phyloP scores from a whole-genome alignment of 768 basidiomycete species.

The Dacryopinax primogenitus region DNA sequence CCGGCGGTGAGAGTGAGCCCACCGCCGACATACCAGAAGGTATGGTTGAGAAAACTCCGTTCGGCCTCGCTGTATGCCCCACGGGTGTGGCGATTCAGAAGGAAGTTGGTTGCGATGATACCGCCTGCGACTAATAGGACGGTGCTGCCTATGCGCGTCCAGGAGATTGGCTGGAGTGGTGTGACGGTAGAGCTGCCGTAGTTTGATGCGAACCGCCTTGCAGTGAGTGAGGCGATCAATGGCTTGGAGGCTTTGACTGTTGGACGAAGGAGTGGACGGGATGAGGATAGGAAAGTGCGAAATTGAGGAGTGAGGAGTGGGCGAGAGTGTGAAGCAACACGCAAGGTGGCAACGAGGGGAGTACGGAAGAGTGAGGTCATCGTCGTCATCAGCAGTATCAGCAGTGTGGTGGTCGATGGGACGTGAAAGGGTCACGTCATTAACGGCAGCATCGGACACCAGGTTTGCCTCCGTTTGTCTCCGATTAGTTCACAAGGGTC shows the following conservation, averaged over 20 bases:
- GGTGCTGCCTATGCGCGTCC: background rate
- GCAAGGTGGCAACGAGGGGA: background rate
- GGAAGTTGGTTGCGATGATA: conserved; percentile 46
- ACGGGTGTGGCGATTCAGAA: conserved; percentile 69
- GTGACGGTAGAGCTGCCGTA: background rate
- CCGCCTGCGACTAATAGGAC: conserved; percentile 41
- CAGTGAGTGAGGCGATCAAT: background rate
- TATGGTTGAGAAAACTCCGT: conserved; percentile 56
- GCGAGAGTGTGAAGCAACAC: background rate
- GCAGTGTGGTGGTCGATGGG: too few relatives aligned
- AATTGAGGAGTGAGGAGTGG: background rate
- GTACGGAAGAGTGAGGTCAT: background rate
- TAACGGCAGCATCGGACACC: too few relatives aligned
- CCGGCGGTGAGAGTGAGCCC: conserved; percentile 65
- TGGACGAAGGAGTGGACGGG: background rate
- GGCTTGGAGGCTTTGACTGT: background rate
- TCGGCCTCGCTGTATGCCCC: conserved; percentile 51
- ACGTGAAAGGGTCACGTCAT: too few relatives aligned
- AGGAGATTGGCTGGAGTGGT: conserved; percentile 1
- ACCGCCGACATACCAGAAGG: conserved; percentile 71
- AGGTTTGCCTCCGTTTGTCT: too few relatives aligned
- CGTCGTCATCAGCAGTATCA: too few relatives aligned
- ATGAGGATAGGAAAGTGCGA: background rate
- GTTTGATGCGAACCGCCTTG: background rate
- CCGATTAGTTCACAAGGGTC: too few relatives aligned